Evolutionary conservation across 164 flowering plant species (phyloP).

Genomic region (Piper betle): DNA sequence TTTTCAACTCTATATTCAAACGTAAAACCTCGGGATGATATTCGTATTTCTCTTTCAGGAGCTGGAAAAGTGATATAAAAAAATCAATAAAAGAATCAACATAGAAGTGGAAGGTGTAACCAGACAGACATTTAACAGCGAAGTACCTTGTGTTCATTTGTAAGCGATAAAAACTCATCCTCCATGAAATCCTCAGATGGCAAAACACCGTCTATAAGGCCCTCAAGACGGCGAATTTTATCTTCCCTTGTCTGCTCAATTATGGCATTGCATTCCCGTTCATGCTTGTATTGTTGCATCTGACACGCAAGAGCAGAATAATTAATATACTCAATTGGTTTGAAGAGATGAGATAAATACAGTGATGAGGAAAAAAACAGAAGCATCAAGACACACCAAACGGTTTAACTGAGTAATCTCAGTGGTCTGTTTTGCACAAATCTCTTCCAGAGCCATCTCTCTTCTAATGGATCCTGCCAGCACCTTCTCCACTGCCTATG

Average conservation of each 20-base stretch:
- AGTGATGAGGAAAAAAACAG: constrained; percentile 1
- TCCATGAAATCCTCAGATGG: constrained; percentile 78
- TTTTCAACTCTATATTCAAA: constrained; percentile 58
- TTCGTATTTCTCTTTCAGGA: constrained; percentile 64
- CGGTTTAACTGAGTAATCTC: constrained; percentile 87
- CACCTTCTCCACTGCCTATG: constrained; percentile 92
- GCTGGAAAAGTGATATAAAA: constrained; percentile 27
- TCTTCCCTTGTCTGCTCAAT: constrained; percentile 82
- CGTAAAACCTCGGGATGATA: constrained; percentile 15
- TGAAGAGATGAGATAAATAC: not conserved
- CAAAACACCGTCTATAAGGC: constrained; percentile 91
- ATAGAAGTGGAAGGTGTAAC: not conserved
- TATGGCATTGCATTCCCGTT: constrained; percentile 91
- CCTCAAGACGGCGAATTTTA: constrained; percentile 83
- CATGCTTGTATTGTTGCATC: constrained; percentile 96
- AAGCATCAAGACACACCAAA: constrained; percentile 36
- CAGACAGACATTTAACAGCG: not conserved
- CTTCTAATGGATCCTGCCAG: constrained; percentile 92
- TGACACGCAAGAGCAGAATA: constrained; percentile 12
- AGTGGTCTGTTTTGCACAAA: constrained; percentile 62
- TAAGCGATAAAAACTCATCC: constrained; percentile 63
- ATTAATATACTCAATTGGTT: not conserved
- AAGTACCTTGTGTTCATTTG: constrained; percentile 64
- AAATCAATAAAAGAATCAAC: not conserved
- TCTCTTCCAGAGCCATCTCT: constrained; percentile 16